Base-by-base conservation (phyloP, 2,329 filamentous ascomycete genomes). In the Scedosporium aurantiacum region DNA sequence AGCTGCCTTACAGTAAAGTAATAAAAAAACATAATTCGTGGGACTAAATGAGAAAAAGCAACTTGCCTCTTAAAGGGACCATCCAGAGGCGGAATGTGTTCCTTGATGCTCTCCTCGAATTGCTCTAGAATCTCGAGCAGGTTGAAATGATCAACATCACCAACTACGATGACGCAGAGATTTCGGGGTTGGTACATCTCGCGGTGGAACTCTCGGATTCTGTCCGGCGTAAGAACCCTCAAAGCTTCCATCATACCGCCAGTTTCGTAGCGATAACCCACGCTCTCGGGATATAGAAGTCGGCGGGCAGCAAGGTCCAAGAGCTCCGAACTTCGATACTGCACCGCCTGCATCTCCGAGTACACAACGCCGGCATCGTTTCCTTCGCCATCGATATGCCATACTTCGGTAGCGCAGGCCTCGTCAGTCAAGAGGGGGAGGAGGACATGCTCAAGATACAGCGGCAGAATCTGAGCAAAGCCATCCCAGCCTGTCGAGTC, bases 121-220 rank as follows among this genome's bases (percentile, higher is more conserved):
- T 86, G 79, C 68, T 96, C 90, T 40, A 99, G 76, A 56, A 95
- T 91, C 37, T 87, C 75, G 23, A 97, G 76, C 62, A 99, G 81
- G 68, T 95, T 82, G 0, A 83, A 76, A 70, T 97, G 90, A 69
- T 97, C 86, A 1, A 96, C 85, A 72, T 97, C 91, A 52, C 94
- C 94, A n/a, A 95, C 88, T 63, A 99, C 85, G 27, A 97, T 83
- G 28, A 99, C 77, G 65, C 92, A 95, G 63, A 99, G 78, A 69
- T 99, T 99, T 71, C 92, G 93, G 2, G 94, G 94, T 71, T 97
- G 93, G 70, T 99, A 99, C 93, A 99, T 97, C 65, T 92, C 89
- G 64, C 86, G 86, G 73, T 99, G 94, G 69, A 97, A 99, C 63
- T 87, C 85, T n/a, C 94, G 87, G 66, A 99, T 99, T 45, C 91